Evolutionary conservation across 2,329 filamentous ascomycete species (phyloP).

Genomic region (Cladosporium sp.): DNA sequence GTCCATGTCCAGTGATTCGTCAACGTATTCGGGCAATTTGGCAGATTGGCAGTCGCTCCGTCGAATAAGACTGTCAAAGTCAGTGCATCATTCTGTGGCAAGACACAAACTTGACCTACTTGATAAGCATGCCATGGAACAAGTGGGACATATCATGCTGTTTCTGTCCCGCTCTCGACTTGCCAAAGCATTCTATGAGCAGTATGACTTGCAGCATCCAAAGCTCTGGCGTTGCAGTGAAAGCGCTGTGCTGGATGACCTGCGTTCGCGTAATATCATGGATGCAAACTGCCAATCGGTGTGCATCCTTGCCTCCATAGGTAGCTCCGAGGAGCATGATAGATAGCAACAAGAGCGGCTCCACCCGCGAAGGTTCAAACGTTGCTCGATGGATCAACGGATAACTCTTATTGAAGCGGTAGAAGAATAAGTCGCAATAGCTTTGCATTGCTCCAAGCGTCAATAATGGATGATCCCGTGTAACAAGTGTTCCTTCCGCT

Average conservation of each 20-base stretch:
- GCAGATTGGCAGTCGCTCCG: constrained; percentile 47
- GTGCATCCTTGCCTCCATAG: constrained; percentile 52
- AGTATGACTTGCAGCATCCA: constrained; percentile 58
- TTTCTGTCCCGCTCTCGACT: constrained; percentile 55
- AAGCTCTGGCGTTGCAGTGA: constrained; percentile 52
- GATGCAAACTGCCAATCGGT: constrained; percentile 56
- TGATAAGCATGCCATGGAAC: constrained; percentile 51
- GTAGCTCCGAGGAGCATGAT: constrained; percentile 57
- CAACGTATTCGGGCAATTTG: constrained; percentile 29
- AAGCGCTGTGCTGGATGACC: constrained; percentile 53
- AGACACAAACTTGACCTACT: constrained; percentile 20
- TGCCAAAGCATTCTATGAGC: constrained; percentile 59
- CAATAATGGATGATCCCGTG: constrained; percentile 47
- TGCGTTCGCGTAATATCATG: constrained; percentile 55
- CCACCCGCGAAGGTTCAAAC: constrained; percentile 45
- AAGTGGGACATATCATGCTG: constrained; percentile 60
- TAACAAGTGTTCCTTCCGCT: constrained; percentile 43
- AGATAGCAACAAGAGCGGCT: constrained; percentile 49
- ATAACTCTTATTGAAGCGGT: constrained; percentile 54
- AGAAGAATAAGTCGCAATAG: constrained; percentile 56
- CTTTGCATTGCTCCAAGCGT: constrained; percentile 47
- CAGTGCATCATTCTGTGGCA: background rate
- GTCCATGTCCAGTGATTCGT: constrained; percentile 36
- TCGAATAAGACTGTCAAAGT: constrained; percentile 35
- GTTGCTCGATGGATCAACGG: constrained; percentile 54